Evolutionary conservation across 208 protist species (phyloP).

Genomic region (Phytomonas francai): DNA sequence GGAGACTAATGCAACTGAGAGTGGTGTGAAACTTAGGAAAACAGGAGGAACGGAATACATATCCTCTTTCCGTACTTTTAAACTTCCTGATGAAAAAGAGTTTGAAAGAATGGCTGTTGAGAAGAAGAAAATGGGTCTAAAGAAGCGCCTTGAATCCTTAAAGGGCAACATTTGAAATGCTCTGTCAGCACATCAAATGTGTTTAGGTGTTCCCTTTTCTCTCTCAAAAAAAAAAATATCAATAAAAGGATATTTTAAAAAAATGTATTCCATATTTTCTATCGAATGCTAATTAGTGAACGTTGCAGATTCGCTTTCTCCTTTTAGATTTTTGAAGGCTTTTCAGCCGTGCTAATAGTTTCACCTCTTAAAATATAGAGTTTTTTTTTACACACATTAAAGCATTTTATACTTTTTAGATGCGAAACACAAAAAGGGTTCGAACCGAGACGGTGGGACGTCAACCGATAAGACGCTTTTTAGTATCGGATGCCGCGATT

Average conservation of each 20-base stretch:
- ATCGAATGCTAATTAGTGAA: neutral
- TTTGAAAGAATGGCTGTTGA: constrained; percentile 30
- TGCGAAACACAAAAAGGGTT: constrained; percentile 12
- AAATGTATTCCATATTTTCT: neutral
- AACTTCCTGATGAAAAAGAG: constrained; percentile 39
- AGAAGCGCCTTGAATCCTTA: constrained; percentile 13
- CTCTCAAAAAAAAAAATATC: constrained; percentile 4
- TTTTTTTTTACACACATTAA: constrained; percentile 10
- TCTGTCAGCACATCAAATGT: neutral
- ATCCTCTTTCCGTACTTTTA: constrained; percentile 13
- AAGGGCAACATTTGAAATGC: constrained; percentile 4
- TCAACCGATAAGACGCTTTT: constrained; percentile 23
- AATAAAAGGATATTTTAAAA: neutral
- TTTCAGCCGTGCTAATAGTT: constrained; percentile 26
- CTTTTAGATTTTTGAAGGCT: constrained; percentile 19
- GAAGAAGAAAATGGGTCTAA: constrained; percentile 29
- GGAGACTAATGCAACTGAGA: neutral
- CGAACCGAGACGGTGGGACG: neutral
- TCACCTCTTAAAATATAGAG: constrained; percentile 4
- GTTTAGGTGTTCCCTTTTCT: neutral
- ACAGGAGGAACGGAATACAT: neutral
- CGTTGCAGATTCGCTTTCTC: constrained; percentile 16
- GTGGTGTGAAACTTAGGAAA: neutral
- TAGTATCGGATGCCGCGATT: constrained; percentile 24
- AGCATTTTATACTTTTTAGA: neutral